These are phyloP conservation scores for Dryas octopetala DNA, from an alignment of 306 rosid genomes.

Conservation along the genomic window DNA sequence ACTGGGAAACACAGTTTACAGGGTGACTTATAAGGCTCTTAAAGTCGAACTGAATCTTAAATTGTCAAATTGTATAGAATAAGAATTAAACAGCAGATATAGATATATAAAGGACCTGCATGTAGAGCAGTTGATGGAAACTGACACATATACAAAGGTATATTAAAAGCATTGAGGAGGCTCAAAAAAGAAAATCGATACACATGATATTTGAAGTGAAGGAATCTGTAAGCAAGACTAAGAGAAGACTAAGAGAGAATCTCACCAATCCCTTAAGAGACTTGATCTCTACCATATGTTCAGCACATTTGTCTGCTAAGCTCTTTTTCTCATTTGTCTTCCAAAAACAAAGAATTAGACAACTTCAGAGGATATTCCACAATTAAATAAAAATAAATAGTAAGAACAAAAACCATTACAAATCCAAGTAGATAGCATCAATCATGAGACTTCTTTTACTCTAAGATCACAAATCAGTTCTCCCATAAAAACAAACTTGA, in stretches of 20 bases:
- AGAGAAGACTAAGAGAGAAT: conserved; percentile 12
- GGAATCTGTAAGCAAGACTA: conserved; percentile 6
- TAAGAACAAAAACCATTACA: conserved; percentile 2
- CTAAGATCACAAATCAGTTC: neutral
- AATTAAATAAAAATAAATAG: conserved; percentile 1
- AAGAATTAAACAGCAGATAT: neutral
- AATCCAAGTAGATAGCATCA: neutral
- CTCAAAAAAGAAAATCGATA: neutral
- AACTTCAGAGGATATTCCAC: conserved; percentile 6
- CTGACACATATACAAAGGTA: neutral
- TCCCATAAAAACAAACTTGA: neutral
- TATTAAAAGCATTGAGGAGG: neutral
- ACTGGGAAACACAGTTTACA: neutral
- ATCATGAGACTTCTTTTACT: neutral
- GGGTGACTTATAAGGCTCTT: neutral
- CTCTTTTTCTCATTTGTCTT: conserved; percentile 57
- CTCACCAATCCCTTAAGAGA: conserved; percentile 72
- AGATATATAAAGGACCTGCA: neutral
- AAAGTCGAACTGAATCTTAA: neutral
- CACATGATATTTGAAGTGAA: conserved; percentile 15
- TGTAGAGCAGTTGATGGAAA: conserved; percentile 7
- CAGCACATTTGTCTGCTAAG: conserved; percentile 62
- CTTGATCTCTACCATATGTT: conserved; percentile 64
- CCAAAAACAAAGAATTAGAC: conserved; percentile 28
- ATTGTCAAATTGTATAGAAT: neutral